phyloP scores from a whole-genome alignment of 768 basidiomycete species.

The Asterophora lycoperdoides region DNA sequence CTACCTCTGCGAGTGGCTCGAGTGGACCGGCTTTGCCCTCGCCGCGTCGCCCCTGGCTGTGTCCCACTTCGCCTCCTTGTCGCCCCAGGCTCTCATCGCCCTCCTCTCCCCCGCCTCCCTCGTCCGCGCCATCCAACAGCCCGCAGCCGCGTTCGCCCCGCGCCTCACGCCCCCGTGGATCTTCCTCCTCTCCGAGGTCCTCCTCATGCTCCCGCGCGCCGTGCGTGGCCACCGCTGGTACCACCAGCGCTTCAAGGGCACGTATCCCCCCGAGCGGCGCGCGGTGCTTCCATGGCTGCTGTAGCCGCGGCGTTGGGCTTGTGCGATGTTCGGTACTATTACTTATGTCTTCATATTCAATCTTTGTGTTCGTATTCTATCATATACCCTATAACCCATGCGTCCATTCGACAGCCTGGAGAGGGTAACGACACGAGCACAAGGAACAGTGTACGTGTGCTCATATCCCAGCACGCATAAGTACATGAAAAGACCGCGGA shows the following conservation, averaged over 20 bases:
- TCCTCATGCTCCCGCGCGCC: conserved; percentile 78
- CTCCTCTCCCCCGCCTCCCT: conserved; percentile 11
- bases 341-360: no score
- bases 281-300: conserved; percentile 66
- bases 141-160: conserved; percentile 34
- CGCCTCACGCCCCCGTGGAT: conserved; percentile 69
- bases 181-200: conserved; percentile 70
- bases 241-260: conserved; percentile 60
- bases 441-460: no score
- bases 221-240: conserved; percentile 88
- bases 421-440: no score
- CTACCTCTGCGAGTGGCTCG: conserved; percentile 93
- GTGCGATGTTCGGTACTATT: no score
- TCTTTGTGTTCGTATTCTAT: no score
- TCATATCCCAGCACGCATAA: no score
- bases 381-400: no score
- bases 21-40: conserved; percentile 87
- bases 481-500: no score
- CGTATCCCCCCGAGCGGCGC: conserved; percentile 75
- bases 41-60: conserved; percentile 48
- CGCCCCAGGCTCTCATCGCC: conserved; percentile 23
- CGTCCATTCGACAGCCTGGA: no score
- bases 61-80: no score
- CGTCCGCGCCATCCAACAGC: conserved; percentile 20
- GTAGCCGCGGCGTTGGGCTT: no score